A percentile compares a stretch with the other conserved stretches of the same genome.
These are phyloP conservation scores for Austroboletus niveus DNA, from an alignment of 1,284 basidiomycete genomes.

Conservation along the genomic window DNA sequence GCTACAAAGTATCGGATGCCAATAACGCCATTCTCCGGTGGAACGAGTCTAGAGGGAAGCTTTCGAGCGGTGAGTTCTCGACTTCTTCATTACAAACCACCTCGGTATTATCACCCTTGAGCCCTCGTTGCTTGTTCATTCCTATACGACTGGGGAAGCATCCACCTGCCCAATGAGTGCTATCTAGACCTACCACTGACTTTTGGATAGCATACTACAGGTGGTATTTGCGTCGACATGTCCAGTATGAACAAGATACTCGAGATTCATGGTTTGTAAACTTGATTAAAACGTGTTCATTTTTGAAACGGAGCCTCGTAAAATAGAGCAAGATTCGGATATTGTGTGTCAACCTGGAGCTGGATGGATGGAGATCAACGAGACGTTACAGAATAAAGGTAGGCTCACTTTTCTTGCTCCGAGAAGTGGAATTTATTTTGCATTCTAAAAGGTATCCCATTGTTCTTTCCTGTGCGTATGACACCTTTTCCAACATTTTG, in stretches of 20 bases:
- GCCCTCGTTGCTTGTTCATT: not conserved
- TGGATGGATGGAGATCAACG: constrained; percentile 87
- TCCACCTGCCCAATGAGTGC: not conserved
- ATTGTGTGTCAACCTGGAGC: constrained; percentile 82
- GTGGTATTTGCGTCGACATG: constrained; percentile 86
- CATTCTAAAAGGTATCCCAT: constrained; percentile 49
- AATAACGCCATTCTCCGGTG: constrained; percentile 68
- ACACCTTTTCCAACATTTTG: not conserved
- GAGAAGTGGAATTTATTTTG: not conserved
- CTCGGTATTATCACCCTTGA: too few relatives aligned
- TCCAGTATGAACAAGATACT: constrained; percentile 83
- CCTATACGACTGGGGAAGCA: not conserved
- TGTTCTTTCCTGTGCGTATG: constrained; percentile 84
- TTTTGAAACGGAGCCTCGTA: not conserved
- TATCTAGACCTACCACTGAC: constrained; percentile 5
- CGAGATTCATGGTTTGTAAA: constrained; percentile 62
- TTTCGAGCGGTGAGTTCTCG: constrained; percentile 53
- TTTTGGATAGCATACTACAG: constrained; percentile 44
- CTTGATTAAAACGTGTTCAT: not conserved
- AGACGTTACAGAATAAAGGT: constrained; percentile 65
- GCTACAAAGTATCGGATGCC: constrained; percentile 69
- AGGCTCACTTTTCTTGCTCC: not conserved
- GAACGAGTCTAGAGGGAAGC: constrained; percentile 69
- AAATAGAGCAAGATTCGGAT: constrained; percentile 73
- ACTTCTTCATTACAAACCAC: not conserved